A percentile compares a stretch with the other conserved stretches of the same genome.
phyloP scores from a whole-genome alignment of 2,329 filamentous ascomycete genomes.

The Hypoxylon sp. region DNA sequence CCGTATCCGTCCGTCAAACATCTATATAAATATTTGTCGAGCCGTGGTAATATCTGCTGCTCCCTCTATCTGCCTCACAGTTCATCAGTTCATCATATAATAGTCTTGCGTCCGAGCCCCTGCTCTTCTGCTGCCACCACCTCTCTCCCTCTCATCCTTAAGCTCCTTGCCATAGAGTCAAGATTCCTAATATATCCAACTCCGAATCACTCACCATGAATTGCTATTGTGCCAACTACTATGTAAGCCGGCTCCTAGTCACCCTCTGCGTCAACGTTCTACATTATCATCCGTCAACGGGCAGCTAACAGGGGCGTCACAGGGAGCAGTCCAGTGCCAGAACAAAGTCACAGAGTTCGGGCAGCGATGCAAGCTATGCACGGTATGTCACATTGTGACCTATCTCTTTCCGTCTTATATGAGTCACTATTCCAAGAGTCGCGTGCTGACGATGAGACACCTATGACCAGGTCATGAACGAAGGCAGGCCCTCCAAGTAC shows the following conservation, averaged over 20 bases:
- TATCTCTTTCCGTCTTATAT: neutral
- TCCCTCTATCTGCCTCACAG: too few species aligned
- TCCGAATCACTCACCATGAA: conserved; percentile 31
- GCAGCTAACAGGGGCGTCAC: conserved; percentile 3
- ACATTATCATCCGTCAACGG: neutral
- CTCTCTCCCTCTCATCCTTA: neutral
- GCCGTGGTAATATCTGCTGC: neutral
- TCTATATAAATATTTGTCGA: neutral
- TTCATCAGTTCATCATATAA: neutral
- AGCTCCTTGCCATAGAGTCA: neutral
- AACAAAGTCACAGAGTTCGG: conserved; percentile 44
- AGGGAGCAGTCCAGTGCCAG: conserved; percentile 42
- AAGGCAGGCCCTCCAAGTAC: conserved; percentile 35
- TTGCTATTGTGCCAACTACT: conserved; percentile 45
- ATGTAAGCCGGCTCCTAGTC: conserved; percentile 31
- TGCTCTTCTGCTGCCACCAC: neutral
- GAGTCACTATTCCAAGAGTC: neutral
- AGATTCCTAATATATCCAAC: neutral
- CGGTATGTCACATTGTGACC: conserved; percentile 29
- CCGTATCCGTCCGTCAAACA: neutral
- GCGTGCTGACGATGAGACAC: neutral
- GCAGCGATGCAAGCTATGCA: conserved; percentile 41
- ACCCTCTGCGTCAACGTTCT: neutral
- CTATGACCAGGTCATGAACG: conserved; percentile 38
- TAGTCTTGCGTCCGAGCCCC: neutral